A percentile compares a stretch with the other conserved stretches of the same genome.
phyloP scores from a whole-genome alignment of 441 rosid species.

The Pelargonium myrrhifolium region DNA sequence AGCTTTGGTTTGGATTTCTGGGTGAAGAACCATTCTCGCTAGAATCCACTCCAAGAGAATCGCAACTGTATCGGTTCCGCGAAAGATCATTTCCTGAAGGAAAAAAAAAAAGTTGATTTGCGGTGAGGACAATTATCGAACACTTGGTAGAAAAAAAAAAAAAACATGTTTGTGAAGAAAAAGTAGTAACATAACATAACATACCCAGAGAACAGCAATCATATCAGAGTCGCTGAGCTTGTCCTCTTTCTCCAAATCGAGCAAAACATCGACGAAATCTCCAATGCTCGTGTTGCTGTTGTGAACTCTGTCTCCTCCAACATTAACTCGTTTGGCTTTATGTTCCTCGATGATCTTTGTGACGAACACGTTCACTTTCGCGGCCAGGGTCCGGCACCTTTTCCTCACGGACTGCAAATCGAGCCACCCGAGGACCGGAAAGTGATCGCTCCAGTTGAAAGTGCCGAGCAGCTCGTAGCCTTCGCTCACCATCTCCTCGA shows the following conservation, averaged over 20 bases:
- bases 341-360: constrained; percentile 50
- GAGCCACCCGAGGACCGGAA: constrained; percentile 49
- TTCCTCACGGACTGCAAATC: constrained; percentile 69
- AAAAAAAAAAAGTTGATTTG: not conserved
- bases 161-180: constrained; percentile 8
- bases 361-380: constrained; percentile 48
- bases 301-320: not conserved
- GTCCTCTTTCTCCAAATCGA: constrained; percentile 49
- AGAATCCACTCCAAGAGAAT: constrained; percentile 71
- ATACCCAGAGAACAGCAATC: constrained; percentile 77
- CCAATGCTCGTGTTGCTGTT: constrained; percentile 13
- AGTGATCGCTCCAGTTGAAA: constrained; percentile 83
- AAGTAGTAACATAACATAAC: not conserved
- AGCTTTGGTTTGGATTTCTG: constrained; percentile 51
- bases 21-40: constrained; percentile 63
- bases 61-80: constrained; percentile 80
- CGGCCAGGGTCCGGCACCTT: constrained; percentile 42
- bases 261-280: constrained; percentile 73
- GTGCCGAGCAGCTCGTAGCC: constrained; percentile 59
- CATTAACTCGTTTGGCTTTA: constrained; percentile 23
- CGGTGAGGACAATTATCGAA: no score
- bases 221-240: constrained; percentile 53
- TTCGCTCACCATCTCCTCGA: constrained; percentile 59
- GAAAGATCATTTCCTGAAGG: constrained; percentile 75
- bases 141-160: not conserved